Conservation (phyloP, 257 asterid species). For the Salvia miltiorrhiza region DNA sequence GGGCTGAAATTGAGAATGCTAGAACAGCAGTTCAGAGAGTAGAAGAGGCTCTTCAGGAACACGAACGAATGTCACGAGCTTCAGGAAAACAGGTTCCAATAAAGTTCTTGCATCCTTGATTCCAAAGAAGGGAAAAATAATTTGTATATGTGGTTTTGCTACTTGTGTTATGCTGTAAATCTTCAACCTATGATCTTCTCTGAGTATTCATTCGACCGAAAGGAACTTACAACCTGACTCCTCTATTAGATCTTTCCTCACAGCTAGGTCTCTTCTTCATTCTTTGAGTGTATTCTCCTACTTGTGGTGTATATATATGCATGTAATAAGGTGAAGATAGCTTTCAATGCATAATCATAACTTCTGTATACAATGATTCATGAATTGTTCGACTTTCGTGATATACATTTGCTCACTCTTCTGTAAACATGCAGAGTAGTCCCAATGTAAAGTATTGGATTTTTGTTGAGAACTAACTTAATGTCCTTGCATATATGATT, state of each 20-base stretch:
- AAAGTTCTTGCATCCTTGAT: slow-evolving; percentile 10
- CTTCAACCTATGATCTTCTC: neutral
- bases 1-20: slow-evolving; percentile 90
- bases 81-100: slow-evolving; percentile 81
- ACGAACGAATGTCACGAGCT: slow-evolving; percentile 73
- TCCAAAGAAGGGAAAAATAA: neutral
- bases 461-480: neutral
- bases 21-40: slow-evolving; percentile 97
- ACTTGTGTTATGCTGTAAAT: neutral
- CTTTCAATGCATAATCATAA: neutral
- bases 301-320: neutral
- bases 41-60: slow-evolving; percentile 97
- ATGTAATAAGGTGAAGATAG: neutral
- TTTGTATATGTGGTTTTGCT: neutral
- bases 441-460: neutral
- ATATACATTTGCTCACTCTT: neutral
- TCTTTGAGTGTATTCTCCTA: neutral
- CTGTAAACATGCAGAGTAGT: neutral
- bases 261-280: neutral
- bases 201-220: neutral
- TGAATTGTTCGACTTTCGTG: neutral
- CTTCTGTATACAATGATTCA: neutral
- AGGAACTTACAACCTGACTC: neutral
- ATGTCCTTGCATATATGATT: slow-evolving; percentile 12
- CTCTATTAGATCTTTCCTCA: neutral